Conservation (phyloP, 2,329 filamentous ascomycete genomes). For the Neocatenulostroma microsporum region DNA sequence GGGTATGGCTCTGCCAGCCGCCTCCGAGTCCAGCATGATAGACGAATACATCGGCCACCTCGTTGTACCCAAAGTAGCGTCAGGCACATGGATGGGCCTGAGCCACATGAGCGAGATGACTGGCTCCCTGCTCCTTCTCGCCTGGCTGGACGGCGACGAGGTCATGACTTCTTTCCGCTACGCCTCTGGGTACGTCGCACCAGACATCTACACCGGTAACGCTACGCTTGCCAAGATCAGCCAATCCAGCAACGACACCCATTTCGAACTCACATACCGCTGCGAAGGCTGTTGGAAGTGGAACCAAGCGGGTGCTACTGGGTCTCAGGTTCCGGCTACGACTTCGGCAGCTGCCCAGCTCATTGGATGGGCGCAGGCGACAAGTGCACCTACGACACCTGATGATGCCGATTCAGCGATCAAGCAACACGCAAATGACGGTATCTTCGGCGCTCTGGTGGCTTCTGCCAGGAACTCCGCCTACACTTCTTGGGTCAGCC, state of each 20-base stretch:
- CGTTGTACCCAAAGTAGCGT: neutral
- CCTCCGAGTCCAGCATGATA: neutral
- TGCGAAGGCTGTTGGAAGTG: slow-evolving; percentile 47
- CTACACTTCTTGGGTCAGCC: slow-evolving; percentile 34
- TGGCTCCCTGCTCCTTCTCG: slow-evolving; percentile 50
- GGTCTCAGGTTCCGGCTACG: slow-evolving; percentile 30
- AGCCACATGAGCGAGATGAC: slow-evolving; percentile 47
- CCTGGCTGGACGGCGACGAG: slow-evolving; percentile 48
- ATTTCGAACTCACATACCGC: slow-evolving; percentile 56
- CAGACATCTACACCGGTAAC: slow-evolving; percentile 53
- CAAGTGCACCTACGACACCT: slow-evolving; percentile 19
- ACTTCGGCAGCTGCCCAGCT: slow-evolving; percentile 24
- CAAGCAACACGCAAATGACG: slow-evolving; percentile 49
- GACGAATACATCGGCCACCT: slow-evolving; percentile 1
- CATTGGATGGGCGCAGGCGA: slow-evolving; percentile 25
- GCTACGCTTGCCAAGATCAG: slow-evolving; percentile 56
- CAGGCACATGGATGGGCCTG: neutral
- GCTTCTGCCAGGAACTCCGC: slow-evolving; percentile 37
- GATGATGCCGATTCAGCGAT: slow-evolving; percentile 39
- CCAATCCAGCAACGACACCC: slow-evolving; percentile 48
- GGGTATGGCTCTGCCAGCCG: neutral
- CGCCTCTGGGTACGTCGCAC: slow-evolving; percentile 51
- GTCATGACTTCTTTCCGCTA: slow-evolving; percentile 53
- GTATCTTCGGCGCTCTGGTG: slow-evolving; percentile 45
- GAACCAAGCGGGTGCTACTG: slow-evolving; percentile 34